These are phyloP conservation scores for Starmerella scarabaei DNA, from an alignment of 805 yeast genomes.

Conservation along the genomic window DNA sequence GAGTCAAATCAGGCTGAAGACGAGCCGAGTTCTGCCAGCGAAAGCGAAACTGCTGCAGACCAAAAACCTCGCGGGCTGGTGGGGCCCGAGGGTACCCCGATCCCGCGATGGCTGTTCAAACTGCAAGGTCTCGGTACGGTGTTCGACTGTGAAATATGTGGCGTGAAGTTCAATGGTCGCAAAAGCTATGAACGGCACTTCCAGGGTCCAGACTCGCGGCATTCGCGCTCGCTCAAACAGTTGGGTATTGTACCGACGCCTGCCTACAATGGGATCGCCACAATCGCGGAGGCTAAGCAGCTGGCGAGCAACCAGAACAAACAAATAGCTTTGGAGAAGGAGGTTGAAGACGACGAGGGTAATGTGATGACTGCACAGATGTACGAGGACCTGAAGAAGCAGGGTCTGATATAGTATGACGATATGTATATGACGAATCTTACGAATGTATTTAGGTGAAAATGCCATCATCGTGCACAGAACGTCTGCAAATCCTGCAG, in stretches of 20 bases:
- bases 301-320: slow-evolving; percentile 39
- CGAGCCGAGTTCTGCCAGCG: slow-evolving; percentile 21
- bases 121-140: slow-evolving; percentile 68
- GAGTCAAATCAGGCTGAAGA: slow-evolving; percentile 21
- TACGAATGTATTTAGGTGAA: too few relatives aligned
- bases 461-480: too few relatives aligned
- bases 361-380: slow-evolving; percentile 79
- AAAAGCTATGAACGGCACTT: slow-evolving; percentile 64
- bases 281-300: slow-evolving; percentile 51
- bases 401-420: slow-evolving; percentile 57
- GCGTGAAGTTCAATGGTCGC: slow-evolving; percentile 60
- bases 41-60: slow-evolving; percentile 19
- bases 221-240: slow-evolving; percentile 57
- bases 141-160: slow-evolving; percentile 77
- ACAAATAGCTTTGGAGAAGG: slow-evolving; percentile 54
- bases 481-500: too few relatives aligned
- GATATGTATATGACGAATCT: too few relatives aligned
- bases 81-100: slow-evolving; percentile 83
- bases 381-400: slow-evolving; percentile 72
- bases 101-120: slow-evolving; percentile 88
- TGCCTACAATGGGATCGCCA: slow-evolving; percentile 50
- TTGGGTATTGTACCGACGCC: slow-evolving; percentile 51
- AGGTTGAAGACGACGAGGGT: slow-evolving; percentile 87
- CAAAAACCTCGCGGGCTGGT: slow-evolving; percentile 50
- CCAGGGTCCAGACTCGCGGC: slow-evolving; percentile 40